A percentile compares a stretch with the other conserved stretches of the same genome.
Conservation (phyloP, 148 eudicot genomes). For the Chenopodium berlandieri region DNA sequence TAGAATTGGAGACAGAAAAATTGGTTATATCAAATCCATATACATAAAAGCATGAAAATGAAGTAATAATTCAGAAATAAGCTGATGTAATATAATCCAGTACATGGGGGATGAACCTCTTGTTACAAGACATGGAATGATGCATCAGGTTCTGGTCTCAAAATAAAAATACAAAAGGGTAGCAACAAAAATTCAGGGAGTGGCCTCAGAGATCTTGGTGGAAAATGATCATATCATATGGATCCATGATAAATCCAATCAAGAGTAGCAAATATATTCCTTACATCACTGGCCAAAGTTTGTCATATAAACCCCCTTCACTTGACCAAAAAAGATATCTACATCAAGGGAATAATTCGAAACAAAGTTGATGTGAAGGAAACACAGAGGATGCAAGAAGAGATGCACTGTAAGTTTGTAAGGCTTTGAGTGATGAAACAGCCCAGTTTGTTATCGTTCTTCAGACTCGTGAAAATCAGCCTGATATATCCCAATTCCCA, state of each 20-base stretch:
- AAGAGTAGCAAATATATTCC: slow-evolving; percentile 27
- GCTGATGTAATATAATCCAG: neutral
- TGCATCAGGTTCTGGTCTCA: neutral
- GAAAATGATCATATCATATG: slow-evolving; percentile 20
- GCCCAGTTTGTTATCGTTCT: no score
- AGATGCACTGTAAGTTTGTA: neutral
- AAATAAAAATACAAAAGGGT: neutral
- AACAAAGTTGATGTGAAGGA: neutral
- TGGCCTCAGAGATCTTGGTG: slow-evolving; percentile 31
- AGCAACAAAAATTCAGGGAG: neutral
- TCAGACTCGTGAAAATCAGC: no score
- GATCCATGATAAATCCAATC: slow-evolving; percentile 11
- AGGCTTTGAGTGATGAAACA: no score
- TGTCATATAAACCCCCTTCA: neutral
- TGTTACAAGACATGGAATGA: neutral
- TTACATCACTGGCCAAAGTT: slow-evolving; percentile 21
- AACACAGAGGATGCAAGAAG: neutral
- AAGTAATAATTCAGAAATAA: neutral
- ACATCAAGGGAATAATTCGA: neutral
- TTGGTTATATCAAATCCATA: neutral
- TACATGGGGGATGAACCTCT: neutral
- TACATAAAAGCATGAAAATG: neutral
- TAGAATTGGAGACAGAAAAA: neutral
- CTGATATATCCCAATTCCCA: neutral
- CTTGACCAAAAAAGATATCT: neutral